Evolutionary conservation across 192 early-diverging fungal genomes (phyloP), one percentile per base, ranked within the genome.

Genomic region (Rhizophagus clarus): DNA sequence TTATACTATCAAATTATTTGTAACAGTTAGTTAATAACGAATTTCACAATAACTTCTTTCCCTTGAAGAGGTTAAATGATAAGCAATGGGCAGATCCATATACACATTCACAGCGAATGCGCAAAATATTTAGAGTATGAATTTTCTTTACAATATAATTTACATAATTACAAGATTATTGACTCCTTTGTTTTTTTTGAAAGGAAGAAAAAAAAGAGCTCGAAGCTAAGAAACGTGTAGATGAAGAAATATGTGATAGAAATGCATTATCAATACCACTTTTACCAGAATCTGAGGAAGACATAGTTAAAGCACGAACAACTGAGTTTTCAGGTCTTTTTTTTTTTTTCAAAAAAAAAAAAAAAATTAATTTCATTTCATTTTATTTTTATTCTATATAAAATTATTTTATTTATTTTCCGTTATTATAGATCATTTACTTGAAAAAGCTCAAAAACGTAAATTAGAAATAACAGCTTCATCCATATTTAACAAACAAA

Each of bases 21-120:
- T 10, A n/a, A 70, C 45, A 10, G 3, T 70, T 42, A 87, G 82
- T 8, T 80, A 85, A 26, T 86, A 89, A 24, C 76, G 82, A 8
- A 72, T 49, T 85, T 92, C 6, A 80, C 86, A 3, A 81, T 98
- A 8, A 87, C 87, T 82, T 95, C 28, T 90, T 37, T n/a, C 12
- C 22, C 31, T n/a, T 20, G 7, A 70, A 94, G 82, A 82, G 82
- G 12, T 83, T 88, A 5, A 95, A 88, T 69, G 89, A 96, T n/a
- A 81, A 83, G 20, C 88, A 92, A 56, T 97, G 95, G 95, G 88
- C 83, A 32, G 92, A 98, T 81, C 89, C 95, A 1, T 97, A 96
- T 79, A 82, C 88, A 9, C 83, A 88, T 37, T 96, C 93, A 34
- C 90, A 94, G 76, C 81, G 81, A 56, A 71, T 97, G 56, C 89